A percentile compares a stretch with the other conserved stretches of the same genome.
Evolutionary conservation across 495 filamentous ascomycete species (phyloP).

Genomic region (Neurospora discreta): DNA sequence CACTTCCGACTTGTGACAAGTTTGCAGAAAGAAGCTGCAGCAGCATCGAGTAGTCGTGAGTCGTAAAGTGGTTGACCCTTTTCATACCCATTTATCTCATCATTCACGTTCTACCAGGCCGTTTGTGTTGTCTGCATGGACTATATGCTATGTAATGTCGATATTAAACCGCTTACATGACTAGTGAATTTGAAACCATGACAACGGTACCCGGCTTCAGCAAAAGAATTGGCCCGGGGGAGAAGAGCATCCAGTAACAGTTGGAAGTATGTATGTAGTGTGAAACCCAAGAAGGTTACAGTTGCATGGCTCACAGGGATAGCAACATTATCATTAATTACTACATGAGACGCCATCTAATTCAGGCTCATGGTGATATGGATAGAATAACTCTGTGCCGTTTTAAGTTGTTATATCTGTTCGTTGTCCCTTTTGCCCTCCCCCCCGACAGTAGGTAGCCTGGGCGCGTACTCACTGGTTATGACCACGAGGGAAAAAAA

Average conservation of each 20-base stretch:
- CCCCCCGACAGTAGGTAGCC: background rate
- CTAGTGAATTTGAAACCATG: background rate
- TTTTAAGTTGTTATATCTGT: background rate
- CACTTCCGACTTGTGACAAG: background rate
- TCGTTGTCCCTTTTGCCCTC: background rate
- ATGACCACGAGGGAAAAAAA: background rate
- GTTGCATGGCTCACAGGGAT: no score
- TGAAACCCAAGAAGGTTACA: no score
- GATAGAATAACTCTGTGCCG: background rate
- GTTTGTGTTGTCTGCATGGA: background rate
- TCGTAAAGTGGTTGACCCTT: background rate
- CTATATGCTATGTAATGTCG: background rate
- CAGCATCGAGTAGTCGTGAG: background rate
- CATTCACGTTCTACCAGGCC: background rate
- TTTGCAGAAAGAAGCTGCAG: background rate
- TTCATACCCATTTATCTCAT: background rate
- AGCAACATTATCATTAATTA: no score
- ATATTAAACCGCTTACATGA: background rate
- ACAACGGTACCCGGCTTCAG: background rate
- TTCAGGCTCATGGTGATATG: background rate
- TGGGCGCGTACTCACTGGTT: background rate
- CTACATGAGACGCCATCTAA: no score
- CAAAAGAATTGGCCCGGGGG: background rate
- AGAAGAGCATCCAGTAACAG: background rate
- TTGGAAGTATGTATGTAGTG: background rate